Evolutionary conservation across 805 yeast genomes (phyloP).

Genomic region (Kuraishia floccosa): DNA sequence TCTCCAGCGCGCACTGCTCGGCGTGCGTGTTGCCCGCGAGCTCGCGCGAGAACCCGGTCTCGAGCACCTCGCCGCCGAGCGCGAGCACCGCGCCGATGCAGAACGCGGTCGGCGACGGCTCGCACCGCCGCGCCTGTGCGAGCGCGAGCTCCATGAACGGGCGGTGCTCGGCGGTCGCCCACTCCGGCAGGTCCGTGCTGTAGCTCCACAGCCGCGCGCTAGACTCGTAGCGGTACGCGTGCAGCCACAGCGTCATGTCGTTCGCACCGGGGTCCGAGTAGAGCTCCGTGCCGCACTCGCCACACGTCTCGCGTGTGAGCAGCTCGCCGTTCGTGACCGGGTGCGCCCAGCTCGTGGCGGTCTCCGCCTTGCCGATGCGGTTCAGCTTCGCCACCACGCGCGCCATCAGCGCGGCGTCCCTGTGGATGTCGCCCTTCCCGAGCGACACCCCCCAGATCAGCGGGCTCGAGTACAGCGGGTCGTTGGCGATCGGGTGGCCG

Average conservation of each 20-base stretch:
- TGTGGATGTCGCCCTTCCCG: conserved; percentile 37
- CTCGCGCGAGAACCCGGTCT: conserved; percentile 85
- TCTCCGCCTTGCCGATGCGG: conserved; percentile 56
- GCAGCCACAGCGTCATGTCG: conserved; percentile 83
- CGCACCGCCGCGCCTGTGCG: conserved; percentile 69
- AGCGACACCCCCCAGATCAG: conserved; percentile 69
- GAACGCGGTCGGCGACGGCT: conserved; percentile 74
- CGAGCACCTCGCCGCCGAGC: conserved; percentile 45
- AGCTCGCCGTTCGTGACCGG: conserved; percentile 57
- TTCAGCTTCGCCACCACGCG: conserved; percentile 41
- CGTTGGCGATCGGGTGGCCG: conserved; percentile 89
- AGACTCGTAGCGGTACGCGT: conserved; percentile 74
- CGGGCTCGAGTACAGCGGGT: conserved; percentile 77
- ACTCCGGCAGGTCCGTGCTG: conserved; percentile 65
- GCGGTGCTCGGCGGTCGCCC: conserved; percentile 60
- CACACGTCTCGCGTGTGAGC: conserved; percentile 47
- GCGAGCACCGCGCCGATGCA: conserved; percentile 90
- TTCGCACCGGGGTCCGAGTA: conserved; percentile 85
- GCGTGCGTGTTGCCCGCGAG: conserved; percentile 95
- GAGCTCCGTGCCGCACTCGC: conserved; percentile 53
- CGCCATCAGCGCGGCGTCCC: conserved; percentile 10
- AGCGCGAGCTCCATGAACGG: conserved; percentile 68
- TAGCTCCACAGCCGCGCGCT: conserved; percentile 52
- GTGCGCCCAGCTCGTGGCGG: conserved; percentile 60
- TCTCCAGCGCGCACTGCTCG: conserved; percentile 86